Evolutionary conservation across 2,329 filamentous ascomycete genomes (phyloP).

Genomic region (Aquanectria penicillioides): DNA sequence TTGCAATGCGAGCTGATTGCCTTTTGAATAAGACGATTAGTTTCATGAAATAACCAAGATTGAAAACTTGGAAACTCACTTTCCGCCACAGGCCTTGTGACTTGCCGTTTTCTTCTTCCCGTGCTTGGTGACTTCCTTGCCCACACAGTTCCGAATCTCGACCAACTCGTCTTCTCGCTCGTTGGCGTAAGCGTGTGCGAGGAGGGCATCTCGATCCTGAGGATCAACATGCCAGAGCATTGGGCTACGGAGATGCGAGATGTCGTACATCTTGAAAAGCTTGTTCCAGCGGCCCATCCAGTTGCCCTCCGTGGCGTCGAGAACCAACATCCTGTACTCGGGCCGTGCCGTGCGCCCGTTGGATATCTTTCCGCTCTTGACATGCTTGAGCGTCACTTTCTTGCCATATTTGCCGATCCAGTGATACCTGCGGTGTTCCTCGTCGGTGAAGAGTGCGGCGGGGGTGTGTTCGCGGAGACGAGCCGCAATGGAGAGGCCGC

Average conservation of each 20-base stretch:
- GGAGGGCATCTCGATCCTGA: slow-evolving; percentile 75
- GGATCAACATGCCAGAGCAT: slow-evolving; percentile 89
- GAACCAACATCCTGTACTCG: slow-evolving; percentile 64
- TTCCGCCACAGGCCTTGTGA: slow-evolving; percentile 50
- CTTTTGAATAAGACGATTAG: slow-evolving; percentile 32
- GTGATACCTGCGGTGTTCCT: slow-evolving; percentile 83
- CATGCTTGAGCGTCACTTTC: slow-evolving; percentile 65
- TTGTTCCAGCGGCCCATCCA: slow-evolving; percentile 80
- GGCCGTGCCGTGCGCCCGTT: slow-evolving; percentile 22
- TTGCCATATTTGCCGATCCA: slow-evolving; percentile 76
- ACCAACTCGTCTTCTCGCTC: slow-evolving; percentile 70
- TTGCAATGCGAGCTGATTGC: slow-evolving; percentile 58
- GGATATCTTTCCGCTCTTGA: slow-evolving; percentile 47
- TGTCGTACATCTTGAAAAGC: slow-evolving; percentile 75
- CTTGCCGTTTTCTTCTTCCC: slow-evolving; percentile 70
- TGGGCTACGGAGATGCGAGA: slow-evolving; percentile 77
- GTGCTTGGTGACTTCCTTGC: slow-evolving; percentile 84
- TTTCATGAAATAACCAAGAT: rapidly evolving
- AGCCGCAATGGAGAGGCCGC: slow-evolving; percentile 78
- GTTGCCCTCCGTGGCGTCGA: slow-evolving; percentile 70
- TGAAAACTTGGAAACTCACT: slow-evolving; percentile 46
- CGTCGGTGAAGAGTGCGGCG: slow-evolving; percentile 83
- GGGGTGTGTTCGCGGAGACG: slow-evolving; percentile 78
- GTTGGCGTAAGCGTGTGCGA: slow-evolving; percentile 73
- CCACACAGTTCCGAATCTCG: slow-evolving; percentile 79